phyloP scores from a whole-genome alignment of 352 stramenopile species.

The Aphanomyces invadans region DNA sequence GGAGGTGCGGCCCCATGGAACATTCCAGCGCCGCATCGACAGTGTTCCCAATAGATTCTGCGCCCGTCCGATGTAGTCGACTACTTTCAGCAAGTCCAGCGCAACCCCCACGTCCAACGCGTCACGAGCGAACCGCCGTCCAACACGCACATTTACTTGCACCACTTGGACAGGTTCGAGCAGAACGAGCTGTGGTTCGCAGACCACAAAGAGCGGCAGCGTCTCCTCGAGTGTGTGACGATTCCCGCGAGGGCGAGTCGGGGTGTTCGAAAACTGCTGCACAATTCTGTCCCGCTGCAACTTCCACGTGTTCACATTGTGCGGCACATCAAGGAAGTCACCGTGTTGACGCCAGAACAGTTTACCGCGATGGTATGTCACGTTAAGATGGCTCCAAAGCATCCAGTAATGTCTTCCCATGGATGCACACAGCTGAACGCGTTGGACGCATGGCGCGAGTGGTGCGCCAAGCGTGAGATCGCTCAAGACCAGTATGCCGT shows the following conservation, averaged over 20 bases:
- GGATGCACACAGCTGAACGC: conserved; percentile 35
- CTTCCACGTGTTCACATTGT: conserved; percentile 38
- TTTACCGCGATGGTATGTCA: conserved; percentile 14
- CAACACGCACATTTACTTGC: conserved; percentile 3
- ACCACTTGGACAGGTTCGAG: conserved; percentile 17
- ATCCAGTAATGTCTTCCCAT: background rate
- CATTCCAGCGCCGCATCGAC: background rate
- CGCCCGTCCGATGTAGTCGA: conserved; percentile 39
- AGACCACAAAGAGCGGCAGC: conserved; percentile 35
- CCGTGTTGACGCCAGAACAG: conserved; percentile 30
- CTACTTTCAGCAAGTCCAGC: conserved; percentile 21
- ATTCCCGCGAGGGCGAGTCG: conserved; percentile 31
- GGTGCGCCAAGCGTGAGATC: conserved; percentile 41
- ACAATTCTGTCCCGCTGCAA: conserved; percentile 18
- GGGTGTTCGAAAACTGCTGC: conserved; percentile 29
- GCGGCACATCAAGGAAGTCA: conserved; percentile 39
- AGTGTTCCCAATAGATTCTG: conserved; percentile 28
- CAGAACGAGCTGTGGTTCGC: conserved; percentile 29
- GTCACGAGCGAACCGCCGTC: background rate
- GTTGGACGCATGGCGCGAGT: conserved; percentile 39
- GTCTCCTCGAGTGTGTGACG: conserved; percentile 35
- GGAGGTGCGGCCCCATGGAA: conserved; percentile 26
- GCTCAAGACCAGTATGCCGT: conserved; percentile 66
- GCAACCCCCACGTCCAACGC: background rate
- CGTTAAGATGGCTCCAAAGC: background rate